Evolutionary conservation across 2,329 filamentous ascomycete species (phyloP), one percentile per base, ranked within the genome.

Genomic region (Drechslerella stenobrocha): DNA sequence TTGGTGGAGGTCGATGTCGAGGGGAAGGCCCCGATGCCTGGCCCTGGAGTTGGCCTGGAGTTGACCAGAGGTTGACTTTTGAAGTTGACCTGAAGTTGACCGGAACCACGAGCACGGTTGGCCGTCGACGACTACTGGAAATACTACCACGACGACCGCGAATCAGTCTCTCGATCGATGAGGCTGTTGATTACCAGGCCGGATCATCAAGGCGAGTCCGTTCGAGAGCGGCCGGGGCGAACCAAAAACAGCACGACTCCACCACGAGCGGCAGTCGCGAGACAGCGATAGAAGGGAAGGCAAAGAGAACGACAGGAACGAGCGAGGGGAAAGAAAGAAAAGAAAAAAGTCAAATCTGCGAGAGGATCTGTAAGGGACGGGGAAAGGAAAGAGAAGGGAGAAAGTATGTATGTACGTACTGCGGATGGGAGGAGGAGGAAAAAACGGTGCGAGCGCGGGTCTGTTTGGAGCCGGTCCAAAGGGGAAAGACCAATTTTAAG

Each of bases 401-500:
- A 30, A 40, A 42, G n/a, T n/a, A n/a, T n/a, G n/a, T 46, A 57
- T 48, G 34, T 8, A 48, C 23, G 11, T 50, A 61, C 48, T 61
- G 57, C 57, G 53, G 57, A 28, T 48, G 45, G 46, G 18, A 30
- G 47, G 48, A 51, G 28, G 20, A 26, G n/a, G 18, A 47, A 47
- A 30, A 40, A 24, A 40, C n/a, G 26, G n/a, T 32, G 53, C 35
- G 15, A n/a, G n/a, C n/a, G n/a, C n/a, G n/a, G n/a, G n/a, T n/a
- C n/a, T n/a, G n/a, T 15, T 51, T 53, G 50, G 23, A 28, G 22
- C 23, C 32, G 40, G 18, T 50, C 61, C 48, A 66, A 66, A 59
- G 55, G 61, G 61, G 53, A 55, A 66, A 45, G 18, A 35, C 52
- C 50, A 58, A 58, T 45, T 50, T 34, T 66, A 28, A 56, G 30